Evolutionary conservation across 2,329 filamentous ascomycete genomes (phyloP).

Genomic region (Arthroderma sp.): DNA sequence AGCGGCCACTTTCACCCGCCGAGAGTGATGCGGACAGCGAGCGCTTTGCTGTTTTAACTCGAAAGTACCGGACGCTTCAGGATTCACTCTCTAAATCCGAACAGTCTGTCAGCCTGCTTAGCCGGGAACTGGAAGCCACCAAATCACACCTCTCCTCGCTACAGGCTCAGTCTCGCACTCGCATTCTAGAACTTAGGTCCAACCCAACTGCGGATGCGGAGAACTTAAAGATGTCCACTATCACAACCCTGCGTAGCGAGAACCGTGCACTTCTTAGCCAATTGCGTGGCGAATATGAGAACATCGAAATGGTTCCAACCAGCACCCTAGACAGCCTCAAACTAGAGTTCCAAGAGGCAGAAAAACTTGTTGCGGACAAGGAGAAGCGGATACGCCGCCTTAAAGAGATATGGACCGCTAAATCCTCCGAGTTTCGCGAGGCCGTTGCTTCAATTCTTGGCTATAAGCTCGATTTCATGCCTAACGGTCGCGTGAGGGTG

Average conservation of each 20-base stretch:
- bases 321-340: constrained; percentile 63
- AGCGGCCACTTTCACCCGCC: constrained; percentile 50
- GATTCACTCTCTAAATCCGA: constrained; percentile 59
- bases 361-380: constrained; percentile 51
- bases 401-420: constrained; percentile 84
- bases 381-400: constrained; percentile 76
- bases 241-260: constrained; percentile 65
- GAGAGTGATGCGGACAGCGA: constrained; percentile 46
- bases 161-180: constrained; percentile 58
- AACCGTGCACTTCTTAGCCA: constrained; percentile 71
- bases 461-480: constrained; percentile 90
- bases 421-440: constrained; percentile 89
- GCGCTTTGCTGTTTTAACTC: constrained; percentile 66
- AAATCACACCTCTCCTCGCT: constrained; percentile 58
- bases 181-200: constrained; percentile 72
- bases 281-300: constrained; percentile 39
- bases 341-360: constrained; percentile 59
- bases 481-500: constrained; percentile 91
- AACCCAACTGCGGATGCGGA: constrained; percentile 84
- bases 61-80: constrained; percentile 77
- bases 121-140: constrained; percentile 60
- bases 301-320: constrained; percentile 55
- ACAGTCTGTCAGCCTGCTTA: constrained; percentile 55
- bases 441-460: constrained; percentile 83
- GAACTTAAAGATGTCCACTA: constrained; percentile 67